These are phyloP conservation scores for Globisporangium lucens DNA, from an alignment of 352 stramenopile genomes.

Conservation along the genomic window DNA sequence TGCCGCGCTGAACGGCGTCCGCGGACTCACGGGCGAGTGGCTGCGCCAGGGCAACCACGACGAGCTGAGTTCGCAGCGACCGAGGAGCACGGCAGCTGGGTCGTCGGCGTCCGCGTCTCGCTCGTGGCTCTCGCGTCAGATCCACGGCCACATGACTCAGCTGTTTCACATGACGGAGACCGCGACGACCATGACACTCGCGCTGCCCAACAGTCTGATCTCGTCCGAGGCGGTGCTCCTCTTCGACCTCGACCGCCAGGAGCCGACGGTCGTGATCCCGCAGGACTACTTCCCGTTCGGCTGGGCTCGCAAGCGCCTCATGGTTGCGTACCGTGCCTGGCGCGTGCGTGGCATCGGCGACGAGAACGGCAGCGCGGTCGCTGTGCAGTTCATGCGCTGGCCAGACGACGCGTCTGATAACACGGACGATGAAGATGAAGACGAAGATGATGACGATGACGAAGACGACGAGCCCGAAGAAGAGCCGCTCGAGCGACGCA, in stretches of 20 bases:
- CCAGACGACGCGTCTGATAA: slow-evolving; percentile 23
- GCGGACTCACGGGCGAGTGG: slow-evolving; percentile 48
- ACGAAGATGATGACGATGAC: slow-evolving; percentile 26
- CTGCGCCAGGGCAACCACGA: slow-evolving; percentile 37
- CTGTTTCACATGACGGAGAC: slow-evolving; percentile 61
- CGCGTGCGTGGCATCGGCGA: slow-evolving; percentile 48
- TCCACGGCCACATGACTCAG: slow-evolving; percentile 52
- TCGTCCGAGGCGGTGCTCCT: slow-evolving; percentile 48
- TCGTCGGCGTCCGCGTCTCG: slow-evolving; percentile 29
- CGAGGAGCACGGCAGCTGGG: slow-evolving; percentile 14
- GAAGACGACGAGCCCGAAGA: slow-evolving; percentile 48
- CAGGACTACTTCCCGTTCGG: slow-evolving; percentile 64
- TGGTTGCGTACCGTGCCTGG: slow-evolving; percentile 68
- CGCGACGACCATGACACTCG: slow-evolving; percentile 49
- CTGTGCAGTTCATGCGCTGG: slow-evolving; percentile 68
- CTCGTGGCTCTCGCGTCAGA: slow-evolving; percentile 52
- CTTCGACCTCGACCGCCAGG: slow-evolving; percentile 40
- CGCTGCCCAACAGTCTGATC: slow-evolving; percentile 56
- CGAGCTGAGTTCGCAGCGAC: slow-evolving; percentile 35
- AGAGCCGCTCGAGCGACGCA: slow-evolving; percentile 33
- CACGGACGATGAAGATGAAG: slow-evolving; percentile 7
- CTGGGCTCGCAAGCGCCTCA: slow-evolving; percentile 38
- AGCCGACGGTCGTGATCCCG: slow-evolving; percentile 40
- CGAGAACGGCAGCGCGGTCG: slow-evolving; percentile 44
- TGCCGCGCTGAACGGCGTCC: slow-evolving; percentile 34